Evolutionary conservation across 768 basidiomycete species (phyloP).

Genomic region (Pholiota conissans): DNA sequence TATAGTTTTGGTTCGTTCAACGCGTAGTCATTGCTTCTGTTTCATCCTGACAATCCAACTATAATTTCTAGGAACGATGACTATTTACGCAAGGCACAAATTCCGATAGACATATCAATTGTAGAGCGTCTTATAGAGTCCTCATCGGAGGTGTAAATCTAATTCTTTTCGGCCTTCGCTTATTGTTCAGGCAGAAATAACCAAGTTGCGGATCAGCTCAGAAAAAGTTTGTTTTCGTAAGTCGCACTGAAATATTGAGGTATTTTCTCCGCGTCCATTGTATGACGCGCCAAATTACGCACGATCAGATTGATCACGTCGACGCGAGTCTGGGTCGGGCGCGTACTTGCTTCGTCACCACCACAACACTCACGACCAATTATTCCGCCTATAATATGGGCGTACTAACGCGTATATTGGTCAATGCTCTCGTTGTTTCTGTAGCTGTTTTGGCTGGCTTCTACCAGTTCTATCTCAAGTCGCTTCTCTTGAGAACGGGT

Average conservation of each 20-base stretch:
- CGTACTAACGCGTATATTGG: not conserved
- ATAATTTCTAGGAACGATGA: slow-evolving; percentile 48
- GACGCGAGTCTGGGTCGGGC: not conserved
- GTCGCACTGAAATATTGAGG: too few species aligned
- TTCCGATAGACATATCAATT: slow-evolving; percentile 41
- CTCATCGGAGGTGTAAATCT: slow-evolving; percentile 17
- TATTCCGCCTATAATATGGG: slow-evolving; percentile 10
- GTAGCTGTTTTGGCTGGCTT: slow-evolving; percentile 41
- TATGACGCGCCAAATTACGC: too few species aligned
- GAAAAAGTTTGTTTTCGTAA: too few species aligned
- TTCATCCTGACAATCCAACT: not conserved
- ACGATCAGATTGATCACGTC: not conserved
- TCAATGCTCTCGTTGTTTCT: slow-evolving; percentile 33
- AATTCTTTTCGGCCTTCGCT: too few species aligned
- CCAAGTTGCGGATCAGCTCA: too few species aligned
- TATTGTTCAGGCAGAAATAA: too few species aligned
- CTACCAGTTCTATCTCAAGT: slow-evolving; percentile 50
- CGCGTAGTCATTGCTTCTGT: not conserved
- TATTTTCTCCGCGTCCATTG: too few species aligned
- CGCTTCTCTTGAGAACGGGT: slow-evolving; percentile 32
- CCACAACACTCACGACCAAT: slow-evolving; percentile 5
- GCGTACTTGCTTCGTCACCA: too few species aligned
- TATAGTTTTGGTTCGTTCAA: slow-evolving; percentile 43
- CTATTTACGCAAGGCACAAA: slow-evolving; percentile 45
- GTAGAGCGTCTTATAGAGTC: slow-evolving; percentile 40